Percentiles rank a stretch among this genome's conserved stretches.
phyloP scores from a whole-genome alignment of 305 asterid genomes.

The Rubia tinctorum region DNA sequence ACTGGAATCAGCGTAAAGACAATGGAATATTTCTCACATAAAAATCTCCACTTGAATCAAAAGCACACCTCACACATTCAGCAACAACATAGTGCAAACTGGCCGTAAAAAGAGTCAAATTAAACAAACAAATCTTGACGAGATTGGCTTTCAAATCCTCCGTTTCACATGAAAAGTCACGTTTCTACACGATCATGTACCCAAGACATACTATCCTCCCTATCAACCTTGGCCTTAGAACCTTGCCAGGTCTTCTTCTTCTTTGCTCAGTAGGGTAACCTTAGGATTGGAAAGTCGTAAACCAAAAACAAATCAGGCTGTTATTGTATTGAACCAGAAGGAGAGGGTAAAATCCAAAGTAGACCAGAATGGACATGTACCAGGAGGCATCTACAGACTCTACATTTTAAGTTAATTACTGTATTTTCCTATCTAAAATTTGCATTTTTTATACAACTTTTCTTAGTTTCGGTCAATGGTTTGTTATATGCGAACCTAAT shows the following conservation, averaged over 20 bases:
- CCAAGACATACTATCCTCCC: slow-evolving; percentile 17
- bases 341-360: not conserved
- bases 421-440: too few relatives aligned
- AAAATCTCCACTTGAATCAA: slow-evolving; percentile 2
- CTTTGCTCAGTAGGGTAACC: slow-evolving; percentile 18
- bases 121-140: not conserved
- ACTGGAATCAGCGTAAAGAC: too few relatives aligned
- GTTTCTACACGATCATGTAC: too few relatives aligned
- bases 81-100: slow-evolving; percentile 18
- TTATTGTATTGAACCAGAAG: not conserved
- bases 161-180: not conserved
- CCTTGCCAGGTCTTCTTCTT: slow-evolving; percentile 10
- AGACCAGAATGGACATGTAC: not conserved
- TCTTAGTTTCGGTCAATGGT: too few relatives aligned
- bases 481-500: too few relatives aligned
- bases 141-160: not conserved
- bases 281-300: not conserved
- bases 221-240: slow-evolving; percentile 14
- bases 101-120: slow-evolving; percentile 16
- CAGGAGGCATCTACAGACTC: too few relatives aligned
- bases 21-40: not conserved
- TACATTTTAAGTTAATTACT: too few relatives aligned
- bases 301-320: not conserved
- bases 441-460: too few relatives aligned
- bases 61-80: slow-evolving; percentile 20